A percentile compares a stretch with the other conserved stretches of the same genome.
Evolutionary conservation across 2,329 filamentous ascomycete genomes (phyloP).

Genomic region (Herpotrichia juniperi): DNA sequence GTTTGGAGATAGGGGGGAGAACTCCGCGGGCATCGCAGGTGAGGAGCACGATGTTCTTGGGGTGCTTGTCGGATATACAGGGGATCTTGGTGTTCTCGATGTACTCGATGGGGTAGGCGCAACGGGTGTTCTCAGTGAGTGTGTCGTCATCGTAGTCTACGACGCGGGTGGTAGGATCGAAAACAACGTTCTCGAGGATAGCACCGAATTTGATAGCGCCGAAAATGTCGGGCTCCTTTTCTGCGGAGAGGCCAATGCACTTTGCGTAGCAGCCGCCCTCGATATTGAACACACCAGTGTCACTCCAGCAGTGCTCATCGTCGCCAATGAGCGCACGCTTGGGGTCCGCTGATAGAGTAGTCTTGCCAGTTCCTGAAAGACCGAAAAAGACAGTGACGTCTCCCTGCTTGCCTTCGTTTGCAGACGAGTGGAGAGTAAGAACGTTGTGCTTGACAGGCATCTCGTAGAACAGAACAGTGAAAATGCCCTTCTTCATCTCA

Average conservation of each 20-base stretch:
- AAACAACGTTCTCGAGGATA: slow-evolving; percentile 98
- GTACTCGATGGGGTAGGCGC: slow-evolving; percentile 98
- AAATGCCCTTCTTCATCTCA: slow-evolving; percentile 98
- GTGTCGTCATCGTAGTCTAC: slow-evolving; percentile 97
- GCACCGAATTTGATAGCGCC: slow-evolving; percentile 95
- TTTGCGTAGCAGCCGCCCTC: slow-evolving; percentile 99
- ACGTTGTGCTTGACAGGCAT: slow-evolving; percentile 99
- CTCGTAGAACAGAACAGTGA: slow-evolving; percentile 99
- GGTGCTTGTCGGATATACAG: slow-evolving; percentile 85
- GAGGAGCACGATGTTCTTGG: slow-evolving; percentile 95
- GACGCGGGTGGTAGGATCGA: slow-evolving; percentile 84
- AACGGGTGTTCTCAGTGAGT: slow-evolving; percentile 97
- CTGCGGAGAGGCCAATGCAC: slow-evolving; percentile 93
- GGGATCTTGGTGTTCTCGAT: slow-evolving; percentile 99
- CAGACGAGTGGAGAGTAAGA: slow-evolving; percentile 95
- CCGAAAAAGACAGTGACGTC: slow-evolving; percentile 99
- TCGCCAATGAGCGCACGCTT: slow-evolving; percentile 97
- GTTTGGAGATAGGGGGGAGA: slow-evolving; percentile 96
- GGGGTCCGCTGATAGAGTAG: slow-evolving; percentile 93
- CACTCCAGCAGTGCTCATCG: slow-evolving; percentile 99
- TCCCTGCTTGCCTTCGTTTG: slow-evolving; percentile 92
- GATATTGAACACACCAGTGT: slow-evolving; percentile 98
- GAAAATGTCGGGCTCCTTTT: slow-evolving; percentile 99
- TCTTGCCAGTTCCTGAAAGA: slow-evolving; percentile 98
- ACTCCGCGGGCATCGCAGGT: slow-evolving; percentile 98